Evolutionary conservation across 2,329 filamentous ascomycete genomes (phyloP).

Genomic region (Dothideomycetidae sp.): DNA sequence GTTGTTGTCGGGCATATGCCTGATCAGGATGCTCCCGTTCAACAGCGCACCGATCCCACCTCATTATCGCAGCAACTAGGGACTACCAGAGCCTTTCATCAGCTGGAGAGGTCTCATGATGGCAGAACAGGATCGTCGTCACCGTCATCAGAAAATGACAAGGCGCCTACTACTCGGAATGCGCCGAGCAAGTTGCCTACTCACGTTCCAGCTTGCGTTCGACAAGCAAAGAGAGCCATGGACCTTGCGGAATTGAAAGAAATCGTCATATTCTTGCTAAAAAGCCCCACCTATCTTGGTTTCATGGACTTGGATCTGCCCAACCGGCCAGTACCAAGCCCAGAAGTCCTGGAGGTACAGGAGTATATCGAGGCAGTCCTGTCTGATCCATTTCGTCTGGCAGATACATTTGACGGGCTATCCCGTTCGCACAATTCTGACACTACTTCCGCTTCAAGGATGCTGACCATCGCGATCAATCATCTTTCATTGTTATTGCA

Average conservation of each 20-base stretch:
- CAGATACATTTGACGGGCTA: too few relatives aligned
- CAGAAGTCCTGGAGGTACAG: too few relatives aligned
- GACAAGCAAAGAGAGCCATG: not conserved
- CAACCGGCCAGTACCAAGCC: too few relatives aligned
- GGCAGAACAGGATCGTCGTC: slow-evolving; percentile 20
- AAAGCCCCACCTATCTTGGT: too few relatives aligned
- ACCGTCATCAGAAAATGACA: slow-evolving; percentile 19
- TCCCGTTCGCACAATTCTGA: too few relatives aligned
- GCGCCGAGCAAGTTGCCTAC: too few relatives aligned
- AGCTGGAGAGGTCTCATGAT: slow-evolving; percentile 13
- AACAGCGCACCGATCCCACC: slow-evolving; percentile 33
- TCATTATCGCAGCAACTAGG: slow-evolving; percentile 45
- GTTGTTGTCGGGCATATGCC: slow-evolving; percentile 15
- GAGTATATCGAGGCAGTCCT: too few relatives aligned
- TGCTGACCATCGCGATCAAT: not conserved
- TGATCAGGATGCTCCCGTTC: not conserved
- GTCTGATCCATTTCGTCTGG: too few relatives aligned
- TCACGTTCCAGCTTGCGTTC: slow-evolving; percentile 17
- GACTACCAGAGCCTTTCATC: slow-evolving; percentile 14
- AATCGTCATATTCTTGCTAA: not conserved
- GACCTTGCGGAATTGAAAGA: slow-evolving; percentile 1
- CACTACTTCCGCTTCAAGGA: too few relatives aligned
- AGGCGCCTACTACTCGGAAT: too few relatives aligned
- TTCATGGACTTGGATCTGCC: too few relatives aligned
- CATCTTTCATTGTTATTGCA: too few relatives aligned